Evolutionary conservation across 1,139 yeast genomes (phyloP).

Genomic region (Ashbya aceris): DNA sequence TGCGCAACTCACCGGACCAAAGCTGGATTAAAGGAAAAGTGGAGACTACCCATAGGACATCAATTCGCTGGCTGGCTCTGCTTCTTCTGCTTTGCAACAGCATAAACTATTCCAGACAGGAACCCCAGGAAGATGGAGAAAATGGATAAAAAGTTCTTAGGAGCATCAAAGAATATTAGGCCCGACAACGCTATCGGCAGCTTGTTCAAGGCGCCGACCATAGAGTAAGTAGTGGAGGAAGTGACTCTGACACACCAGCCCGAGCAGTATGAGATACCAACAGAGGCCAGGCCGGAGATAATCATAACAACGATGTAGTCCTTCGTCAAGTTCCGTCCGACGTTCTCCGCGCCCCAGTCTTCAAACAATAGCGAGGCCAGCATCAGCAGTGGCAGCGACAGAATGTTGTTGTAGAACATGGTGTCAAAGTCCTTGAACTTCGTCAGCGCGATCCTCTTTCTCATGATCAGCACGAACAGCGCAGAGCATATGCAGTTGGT

Average conservation of each 20-base stretch:
- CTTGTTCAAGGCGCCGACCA: constrained; percentile 98
- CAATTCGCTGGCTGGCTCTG: constrained; percentile 28
- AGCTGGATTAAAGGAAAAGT: neutral
- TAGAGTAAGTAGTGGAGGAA: constrained; percentile 93
- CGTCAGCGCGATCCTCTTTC: constrained; percentile 94
- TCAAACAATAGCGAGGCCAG: constrained; percentile 68
- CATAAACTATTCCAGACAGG: constrained; percentile 88
- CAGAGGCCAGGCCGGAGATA: constrained; percentile 86
- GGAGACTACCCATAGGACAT: neutral
- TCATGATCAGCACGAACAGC: constrained; percentile 84
- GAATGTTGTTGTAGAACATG: constrained; percentile 92
- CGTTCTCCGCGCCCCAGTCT: constrained; percentile 83
- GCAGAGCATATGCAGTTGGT: constrained; percentile 91
- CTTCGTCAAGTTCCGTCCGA: constrained; percentile 66
- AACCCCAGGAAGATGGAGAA: constrained; percentile 88
- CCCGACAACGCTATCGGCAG: constrained; percentile 96
- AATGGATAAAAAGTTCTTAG: constrained; percentile 86
- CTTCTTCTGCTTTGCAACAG: constrained; percentile 79
- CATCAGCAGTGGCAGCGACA: constrained; percentile 82
- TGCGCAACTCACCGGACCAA: neutral
- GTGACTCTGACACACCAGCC: constrained; percentile 99
- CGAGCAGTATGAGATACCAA: constrained; percentile 95
- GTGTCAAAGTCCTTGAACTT: constrained; percentile 97
- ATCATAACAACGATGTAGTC: constrained; percentile 75
- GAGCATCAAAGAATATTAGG: constrained; percentile 85